Percentiles rank a stretch among this genome's conserved stretches.
phyloP scores from a whole-genome alignment of 371 early-diverging fungal genomes.

The Lichtheimia ornata region DNA sequence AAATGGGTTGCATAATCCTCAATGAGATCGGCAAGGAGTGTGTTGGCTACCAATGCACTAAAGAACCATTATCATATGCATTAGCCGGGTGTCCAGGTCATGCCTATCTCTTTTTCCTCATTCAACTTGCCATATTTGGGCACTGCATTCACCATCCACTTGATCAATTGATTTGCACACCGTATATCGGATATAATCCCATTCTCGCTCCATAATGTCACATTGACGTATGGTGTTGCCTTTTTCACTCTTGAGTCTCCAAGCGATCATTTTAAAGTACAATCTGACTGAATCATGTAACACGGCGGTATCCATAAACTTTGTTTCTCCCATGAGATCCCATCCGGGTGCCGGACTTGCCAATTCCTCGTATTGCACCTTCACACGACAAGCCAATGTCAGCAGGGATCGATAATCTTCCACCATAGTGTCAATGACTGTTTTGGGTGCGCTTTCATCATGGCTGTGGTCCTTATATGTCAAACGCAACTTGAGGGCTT shows the following conservation, averaged over 20 bases:
- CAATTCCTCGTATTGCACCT: slow-evolving; percentile 66
- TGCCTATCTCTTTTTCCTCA: no score
- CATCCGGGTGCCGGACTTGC: slow-evolving; percentile 69
- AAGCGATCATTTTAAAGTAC: slow-evolving; percentile 77
- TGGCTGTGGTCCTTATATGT: slow-evolving; percentile 68
- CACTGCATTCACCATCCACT: slow-evolving; percentile 74
- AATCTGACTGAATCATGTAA: slow-evolving; percentile 71
- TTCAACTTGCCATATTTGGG: slow-evolving; percentile 68
- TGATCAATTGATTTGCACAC: slow-evolving; percentile 70
- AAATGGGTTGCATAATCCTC: slow-evolving; percentile 44
- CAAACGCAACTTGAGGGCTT: slow-evolving; percentile 75
- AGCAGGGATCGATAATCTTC: slow-evolving; percentile 79
- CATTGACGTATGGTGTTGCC: slow-evolving; percentile 70
- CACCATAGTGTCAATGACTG: slow-evolving; percentile 78
- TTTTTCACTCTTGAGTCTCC: slow-evolving; percentile 60
- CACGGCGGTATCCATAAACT: slow-evolving; percentile 61
- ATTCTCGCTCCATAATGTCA: slow-evolving; percentile 81
- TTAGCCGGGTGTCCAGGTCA: not conserved
- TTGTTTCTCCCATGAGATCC: slow-evolving; percentile 58
- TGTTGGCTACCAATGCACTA: slow-evolving; percentile 22
- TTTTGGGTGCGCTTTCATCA: slow-evolving; percentile 57
- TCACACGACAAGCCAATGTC: slow-evolving; percentile 70
- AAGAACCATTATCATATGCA: slow-evolving; percentile 25
- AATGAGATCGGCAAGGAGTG: slow-evolving; percentile 46
- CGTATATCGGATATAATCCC: slow-evolving; percentile 67